phyloP scores from a whole-genome alignment of 2,329 filamentous ascomycete species.

The Trichoderma afroharzianum region DNA sequence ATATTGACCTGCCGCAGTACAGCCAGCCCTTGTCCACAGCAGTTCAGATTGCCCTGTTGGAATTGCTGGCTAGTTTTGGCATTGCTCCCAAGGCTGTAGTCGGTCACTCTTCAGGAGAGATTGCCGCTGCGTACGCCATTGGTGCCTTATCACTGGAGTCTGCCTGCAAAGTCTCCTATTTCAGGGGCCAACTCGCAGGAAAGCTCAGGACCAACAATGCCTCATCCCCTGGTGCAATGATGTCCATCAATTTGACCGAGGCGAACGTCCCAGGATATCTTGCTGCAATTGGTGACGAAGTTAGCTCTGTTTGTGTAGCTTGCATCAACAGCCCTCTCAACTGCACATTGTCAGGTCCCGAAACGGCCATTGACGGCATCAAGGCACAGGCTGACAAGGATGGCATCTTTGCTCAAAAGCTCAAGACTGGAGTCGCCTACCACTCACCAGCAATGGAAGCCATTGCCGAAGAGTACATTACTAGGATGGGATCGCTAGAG shows the following conservation, averaged over 20 bases:
- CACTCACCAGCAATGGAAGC: slow-evolving; percentile 23
- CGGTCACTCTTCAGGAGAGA: slow-evolving; percentile 40
- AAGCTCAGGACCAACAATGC: not conserved
- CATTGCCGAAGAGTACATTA: slow-evolving; percentile 40
- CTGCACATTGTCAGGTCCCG: slow-evolving; percentile 29
- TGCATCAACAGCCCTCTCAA: slow-evolving; percentile 30
- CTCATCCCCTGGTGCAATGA: not conserved
- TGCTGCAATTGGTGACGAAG: not conserved
- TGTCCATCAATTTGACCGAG: not conserved
- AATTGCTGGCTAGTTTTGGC: slow-evolving; percentile 32
- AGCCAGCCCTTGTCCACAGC: slow-evolving; percentile 34
- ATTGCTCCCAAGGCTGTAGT: slow-evolving; percentile 32
- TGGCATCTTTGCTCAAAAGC: slow-evolving; percentile 24
- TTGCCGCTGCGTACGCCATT: slow-evolving; percentile 36
- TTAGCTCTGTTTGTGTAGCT: slow-evolving; percentile 23
- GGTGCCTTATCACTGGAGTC: not conserved
- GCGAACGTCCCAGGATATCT: not conserved
- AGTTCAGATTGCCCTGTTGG: slow-evolving; percentile 39
- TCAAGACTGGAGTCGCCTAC: slow-evolving; percentile 22
- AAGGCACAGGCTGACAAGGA: slow-evolving; percentile 23
- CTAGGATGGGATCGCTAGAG: slow-evolving; percentile 20
- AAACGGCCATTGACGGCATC: slow-evolving; percentile 23
- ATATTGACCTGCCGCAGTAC: slow-evolving; percentile 18
- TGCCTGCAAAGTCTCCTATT: slow-evolving; percentile 36
- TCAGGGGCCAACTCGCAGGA: slow-evolving; percentile 29